Conservation (phyloP, 805 yeast species). For the Nakazawaea peltata region DNA sequence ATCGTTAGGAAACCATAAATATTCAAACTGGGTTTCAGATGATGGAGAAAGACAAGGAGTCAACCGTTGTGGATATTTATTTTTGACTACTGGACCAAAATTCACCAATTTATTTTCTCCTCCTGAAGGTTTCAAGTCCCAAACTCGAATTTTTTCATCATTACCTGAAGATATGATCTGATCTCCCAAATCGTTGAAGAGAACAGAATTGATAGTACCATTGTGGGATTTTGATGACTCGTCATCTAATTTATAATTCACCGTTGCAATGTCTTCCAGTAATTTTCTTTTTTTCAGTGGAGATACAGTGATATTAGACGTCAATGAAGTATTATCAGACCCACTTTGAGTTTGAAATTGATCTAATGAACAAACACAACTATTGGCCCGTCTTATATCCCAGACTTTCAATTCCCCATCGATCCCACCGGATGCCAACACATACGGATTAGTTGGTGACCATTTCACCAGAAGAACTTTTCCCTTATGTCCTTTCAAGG, state of each 20-base stretch:
- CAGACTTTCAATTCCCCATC: conserved; percentile 78
- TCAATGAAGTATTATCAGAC: conserved; percentile 14
- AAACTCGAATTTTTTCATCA: conserved; percentile 73
- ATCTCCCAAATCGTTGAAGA: conserved; percentile 65
- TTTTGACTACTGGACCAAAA: conserved; percentile 72
- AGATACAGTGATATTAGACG: conserved; percentile 18
- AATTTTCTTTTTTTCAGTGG: conserved; percentile 9
- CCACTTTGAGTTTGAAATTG: conserved; percentile 20
- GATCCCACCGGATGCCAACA: conserved; percentile 72
- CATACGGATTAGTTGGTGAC: conserved; percentile 57
- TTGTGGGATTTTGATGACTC: conserved; percentile 55
- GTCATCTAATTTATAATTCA: conserved; percentile 6
- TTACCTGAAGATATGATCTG: conserved; percentile 60
- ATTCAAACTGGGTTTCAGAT: conserved; percentile 46
- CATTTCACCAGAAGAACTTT: conserved; percentile 56
- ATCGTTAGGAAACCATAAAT: conserved; percentile 66
- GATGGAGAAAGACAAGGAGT: conserved; percentile 46
- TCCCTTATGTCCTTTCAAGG: conserved; percentile 54
- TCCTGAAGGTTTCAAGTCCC: conserved; percentile 54
- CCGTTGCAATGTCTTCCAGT: conserved; percentile 9
- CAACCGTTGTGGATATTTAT: conserved; percentile 49
- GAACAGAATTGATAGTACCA: conserved; percentile 70
- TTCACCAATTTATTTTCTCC: conserved; percentile 54
- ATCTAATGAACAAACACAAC: conserved; percentile 60
- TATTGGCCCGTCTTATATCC: conserved; percentile 70